phyloP scores from a whole-genome alignment of 257 asterid species.

The Eucommia ulmoides region DNA sequence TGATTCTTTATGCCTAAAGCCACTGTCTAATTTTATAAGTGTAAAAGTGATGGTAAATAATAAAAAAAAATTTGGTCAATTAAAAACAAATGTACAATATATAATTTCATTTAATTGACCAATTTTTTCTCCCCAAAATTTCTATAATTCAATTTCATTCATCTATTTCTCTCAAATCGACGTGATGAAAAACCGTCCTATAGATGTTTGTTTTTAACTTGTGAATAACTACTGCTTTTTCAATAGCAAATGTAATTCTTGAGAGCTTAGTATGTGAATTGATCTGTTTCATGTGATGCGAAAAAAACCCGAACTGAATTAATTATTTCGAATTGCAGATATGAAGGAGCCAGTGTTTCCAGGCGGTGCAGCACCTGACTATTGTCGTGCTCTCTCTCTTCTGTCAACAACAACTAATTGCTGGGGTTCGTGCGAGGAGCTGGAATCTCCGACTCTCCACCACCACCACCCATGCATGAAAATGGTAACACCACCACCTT shows the following conservation, averaged over 20 bases:
- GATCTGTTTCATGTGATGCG: background rate
- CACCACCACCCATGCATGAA: slow-evolving; percentile 18
- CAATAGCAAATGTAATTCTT: background rate
- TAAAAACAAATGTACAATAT: too few relatives aligned
- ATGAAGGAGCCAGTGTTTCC: slow-evolving; percentile 38
- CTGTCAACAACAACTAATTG: slow-evolving; percentile 83
- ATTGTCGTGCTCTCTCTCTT: slow-evolving; percentile 92
- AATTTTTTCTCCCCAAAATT: too few relatives aligned
- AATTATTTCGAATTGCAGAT: slow-evolving; percentile 23
- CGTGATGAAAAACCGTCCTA: background rate
- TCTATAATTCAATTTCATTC: too few relatives aligned
- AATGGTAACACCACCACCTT: slow-evolving; percentile 17
- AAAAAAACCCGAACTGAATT: background rate
- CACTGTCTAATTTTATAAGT: too few relatives aligned
- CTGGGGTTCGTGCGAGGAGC: slow-evolving; percentile 49
- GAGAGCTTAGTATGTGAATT: background rate
- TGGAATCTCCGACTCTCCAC: slow-evolving; percentile 28
- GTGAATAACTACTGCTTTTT: too few relatives aligned
- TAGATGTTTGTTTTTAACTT: background rate
- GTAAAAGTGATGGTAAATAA: too few relatives aligned
- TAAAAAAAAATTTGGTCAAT: too few relatives aligned
- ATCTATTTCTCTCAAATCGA: background rate
- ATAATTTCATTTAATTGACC: too few relatives aligned
- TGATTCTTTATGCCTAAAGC: too few relatives aligned
- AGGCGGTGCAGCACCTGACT: slow-evolving; percentile 49